phyloP scores from a whole-genome alignment of 179 eudicot genomes.

The Spinacia oleracea region DNA sequence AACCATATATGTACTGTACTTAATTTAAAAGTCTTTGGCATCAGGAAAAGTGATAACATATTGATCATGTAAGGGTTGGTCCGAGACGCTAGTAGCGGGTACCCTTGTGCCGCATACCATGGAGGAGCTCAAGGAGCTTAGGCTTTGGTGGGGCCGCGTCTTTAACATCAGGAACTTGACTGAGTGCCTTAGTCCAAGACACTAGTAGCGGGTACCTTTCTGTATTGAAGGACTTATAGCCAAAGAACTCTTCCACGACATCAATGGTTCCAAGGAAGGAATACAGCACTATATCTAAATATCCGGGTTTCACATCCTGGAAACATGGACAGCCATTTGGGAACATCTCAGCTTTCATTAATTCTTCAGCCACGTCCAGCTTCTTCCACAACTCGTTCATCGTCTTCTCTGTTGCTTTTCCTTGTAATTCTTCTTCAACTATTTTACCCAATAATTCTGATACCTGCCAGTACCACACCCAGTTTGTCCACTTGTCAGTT shows the following conservation, averaged over 20 bases:
- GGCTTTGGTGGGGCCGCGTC: slow-evolving; percentile 22
- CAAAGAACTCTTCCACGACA: slow-evolving; percentile 20
- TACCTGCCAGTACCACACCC: slow-evolving; percentile 15
- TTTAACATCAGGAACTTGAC: slow-evolving; percentile 20
- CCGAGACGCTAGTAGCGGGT: no score
- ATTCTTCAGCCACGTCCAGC: slow-evolving; percentile 21
- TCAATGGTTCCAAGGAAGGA: slow-evolving; percentile 21
- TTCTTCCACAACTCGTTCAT: slow-evolving; percentile 17
- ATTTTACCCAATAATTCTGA: neutral
- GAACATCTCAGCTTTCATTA: neutral
- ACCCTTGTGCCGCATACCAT: slow-evolving; percentile 7
- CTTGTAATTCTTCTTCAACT: slow-evolving; percentile 17
- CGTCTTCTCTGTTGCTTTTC: slow-evolving; percentile 15
- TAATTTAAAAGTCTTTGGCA: no score
- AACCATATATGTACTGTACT: no score
- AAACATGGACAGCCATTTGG: slow-evolving; percentile 24
- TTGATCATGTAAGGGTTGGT: no score
- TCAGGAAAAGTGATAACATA: neutral
- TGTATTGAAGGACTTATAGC: slow-evolving; percentile 5
- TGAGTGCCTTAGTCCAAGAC: slow-evolving; percentile 25
- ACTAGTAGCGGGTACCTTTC: slow-evolving; percentile 28
- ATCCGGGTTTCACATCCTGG: slow-evolving; percentile 24
- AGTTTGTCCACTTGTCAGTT: no score
- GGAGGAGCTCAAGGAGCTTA: slow-evolving; percentile 19
- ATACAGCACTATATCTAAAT: slow-evolving; percentile 34